Conservation (phyloP, 2,329 filamentous ascomycete species). For the Cordyceps sp. region DNA sequence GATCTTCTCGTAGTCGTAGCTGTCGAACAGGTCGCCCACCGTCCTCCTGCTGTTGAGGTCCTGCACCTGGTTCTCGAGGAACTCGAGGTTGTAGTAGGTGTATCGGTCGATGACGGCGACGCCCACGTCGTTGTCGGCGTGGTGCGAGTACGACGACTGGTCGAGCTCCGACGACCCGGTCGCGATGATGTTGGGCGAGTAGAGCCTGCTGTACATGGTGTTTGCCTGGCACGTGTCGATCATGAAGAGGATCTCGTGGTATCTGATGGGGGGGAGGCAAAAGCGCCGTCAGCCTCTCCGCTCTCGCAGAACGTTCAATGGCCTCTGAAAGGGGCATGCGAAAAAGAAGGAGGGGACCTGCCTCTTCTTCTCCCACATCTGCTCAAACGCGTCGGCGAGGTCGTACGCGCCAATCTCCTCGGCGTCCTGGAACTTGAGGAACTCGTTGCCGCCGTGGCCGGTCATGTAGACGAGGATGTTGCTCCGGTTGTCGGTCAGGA, state of each 20-base stretch:
- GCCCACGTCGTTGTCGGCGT: constrained; percentile 94
- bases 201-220: constrained; percentile 97
- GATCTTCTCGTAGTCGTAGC: constrained; percentile 87
- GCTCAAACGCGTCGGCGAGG: constrained; percentile 89
- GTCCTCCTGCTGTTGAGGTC: constrained; percentile 79
- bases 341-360: constrained; percentile 13
- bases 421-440: constrained; percentile 94
- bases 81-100: constrained; percentile 97
- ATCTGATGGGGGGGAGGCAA: constrained; percentile 28
- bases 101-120: constrained; percentile 97
- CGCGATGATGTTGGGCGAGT: constrained; percentile 94
- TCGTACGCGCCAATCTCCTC: constrained; percentile 97
- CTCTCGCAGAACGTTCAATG: background rate
- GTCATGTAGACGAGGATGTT: constrained; percentile 99
- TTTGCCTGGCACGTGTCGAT: constrained; percentile 99
- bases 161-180: constrained; percentile 94
- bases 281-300: background rate
- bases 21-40: constrained; percentile 87
- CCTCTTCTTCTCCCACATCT: constrained; percentile 99
- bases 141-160: constrained; percentile 92
- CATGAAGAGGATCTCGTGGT: constrained; percentile 98
- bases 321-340: background rate
- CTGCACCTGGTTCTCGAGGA: constrained; percentile 77
- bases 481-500: constrained; percentile 86
- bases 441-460: constrained; percentile 92